A percentile compares a stretch with the other conserved stretches of the same genome.
Conservation (phyloP, 352 stramenopile genomes). For the Phytophthora cryptogea region DNA sequence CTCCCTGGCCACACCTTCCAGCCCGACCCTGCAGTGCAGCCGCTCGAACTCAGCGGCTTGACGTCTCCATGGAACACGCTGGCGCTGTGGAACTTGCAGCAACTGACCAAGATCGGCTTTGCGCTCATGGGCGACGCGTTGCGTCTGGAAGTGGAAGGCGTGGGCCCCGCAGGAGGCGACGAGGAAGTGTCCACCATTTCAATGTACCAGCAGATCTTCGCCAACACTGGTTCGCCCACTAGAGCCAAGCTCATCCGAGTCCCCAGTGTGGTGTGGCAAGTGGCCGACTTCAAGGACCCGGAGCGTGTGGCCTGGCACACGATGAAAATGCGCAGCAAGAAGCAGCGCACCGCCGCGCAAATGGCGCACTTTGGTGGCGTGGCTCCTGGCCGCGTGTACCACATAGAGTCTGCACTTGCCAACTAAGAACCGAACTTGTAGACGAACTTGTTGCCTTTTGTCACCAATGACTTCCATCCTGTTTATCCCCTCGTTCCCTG, state of each 20-base stretch:
- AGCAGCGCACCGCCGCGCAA: constrained; percentile 77
- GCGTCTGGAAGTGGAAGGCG: constrained; percentile 30
- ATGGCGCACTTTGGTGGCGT: constrained; percentile 54
- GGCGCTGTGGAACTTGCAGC: constrained; percentile 92
- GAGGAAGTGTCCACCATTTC: constrained; percentile 94
- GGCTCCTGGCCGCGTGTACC: constrained; percentile 38
- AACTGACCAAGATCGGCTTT: constrained; percentile 91
- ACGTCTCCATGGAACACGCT: constrained; percentile 96
- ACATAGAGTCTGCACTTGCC: constrained; percentile 28
- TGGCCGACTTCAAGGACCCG: constrained; percentile 61
- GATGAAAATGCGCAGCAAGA: constrained; percentile 94
- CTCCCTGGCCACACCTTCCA: constrained; percentile 79
- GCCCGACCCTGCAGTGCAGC: constrained; percentile 31
- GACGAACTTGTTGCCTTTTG: background rate
- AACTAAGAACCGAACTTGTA: constrained; percentile 5
- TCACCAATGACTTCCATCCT: constrained; percentile 1
- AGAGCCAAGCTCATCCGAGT: constrained; percentile 85
- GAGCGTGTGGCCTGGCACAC: constrained; percentile 90
- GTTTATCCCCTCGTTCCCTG: constrained; percentile 4
- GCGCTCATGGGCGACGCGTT: constrained; percentile 86
- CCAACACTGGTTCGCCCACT: constrained; percentile 25
- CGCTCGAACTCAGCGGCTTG: constrained; percentile 71
- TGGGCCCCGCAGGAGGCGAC: constrained; percentile 64
- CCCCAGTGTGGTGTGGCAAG: constrained; percentile 73
- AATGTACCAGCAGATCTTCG: constrained; percentile 86